phyloP scores from a whole-genome alignment of 345 rosid genomes.

The Eucalyptus curtisii region DNA sequence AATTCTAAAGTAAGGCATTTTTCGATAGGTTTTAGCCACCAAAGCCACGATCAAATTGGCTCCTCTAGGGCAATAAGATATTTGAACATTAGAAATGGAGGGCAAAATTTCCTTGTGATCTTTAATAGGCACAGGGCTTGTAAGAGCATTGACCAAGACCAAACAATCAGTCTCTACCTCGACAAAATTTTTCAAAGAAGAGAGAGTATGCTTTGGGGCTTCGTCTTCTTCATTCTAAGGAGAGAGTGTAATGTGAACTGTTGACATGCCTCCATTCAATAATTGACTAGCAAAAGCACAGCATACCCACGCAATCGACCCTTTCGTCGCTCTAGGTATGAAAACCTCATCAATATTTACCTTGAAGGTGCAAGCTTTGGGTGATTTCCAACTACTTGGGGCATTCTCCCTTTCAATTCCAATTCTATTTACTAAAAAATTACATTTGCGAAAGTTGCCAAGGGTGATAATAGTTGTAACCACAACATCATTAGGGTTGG shows the following conservation, averaged over 20 bases:
- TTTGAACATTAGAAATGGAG: neutral
- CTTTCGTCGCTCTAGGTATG: neutral
- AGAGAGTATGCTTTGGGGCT: neutral
- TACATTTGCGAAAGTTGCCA: neutral
- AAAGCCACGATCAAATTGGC: neutral
- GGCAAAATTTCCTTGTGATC: neutral
- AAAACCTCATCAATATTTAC: neutral
- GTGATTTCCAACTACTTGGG: neutral
- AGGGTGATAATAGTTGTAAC: neutral
- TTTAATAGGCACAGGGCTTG: neutral
- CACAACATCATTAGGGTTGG: neutral
- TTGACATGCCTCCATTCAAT: neutral
- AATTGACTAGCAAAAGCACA: neutral
- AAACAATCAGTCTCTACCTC: neutral
- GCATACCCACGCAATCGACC: neutral
- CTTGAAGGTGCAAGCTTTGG: neutral
- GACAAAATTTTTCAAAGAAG: accelerated
- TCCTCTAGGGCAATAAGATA: neutral
- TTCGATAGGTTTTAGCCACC: neutral
- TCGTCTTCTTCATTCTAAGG: neutral
- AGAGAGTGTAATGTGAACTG: neutral
- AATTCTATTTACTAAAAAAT: neutral
- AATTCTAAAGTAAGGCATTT: neutral
- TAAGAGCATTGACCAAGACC: neutral
- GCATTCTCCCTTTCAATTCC: neutral